These are phyloP conservation scores for Coccomyxa sp. DNA, from an alignment of 139 green algal genomes.

Conservation along the genomic window DNA sequence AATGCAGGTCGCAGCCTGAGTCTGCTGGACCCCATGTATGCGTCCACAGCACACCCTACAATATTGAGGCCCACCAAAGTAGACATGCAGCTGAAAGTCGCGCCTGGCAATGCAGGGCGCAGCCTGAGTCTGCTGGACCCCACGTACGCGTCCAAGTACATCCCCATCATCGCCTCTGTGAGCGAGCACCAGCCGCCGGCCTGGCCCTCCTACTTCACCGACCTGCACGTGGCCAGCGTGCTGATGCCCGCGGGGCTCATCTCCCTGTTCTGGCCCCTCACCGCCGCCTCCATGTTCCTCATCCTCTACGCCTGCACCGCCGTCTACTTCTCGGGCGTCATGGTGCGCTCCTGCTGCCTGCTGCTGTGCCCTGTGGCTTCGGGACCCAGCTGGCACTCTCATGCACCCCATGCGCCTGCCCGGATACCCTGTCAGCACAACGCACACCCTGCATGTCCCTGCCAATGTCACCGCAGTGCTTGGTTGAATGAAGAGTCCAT, in stretches of 20 bases:
- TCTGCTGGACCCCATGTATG: slow-evolving; percentile 90
- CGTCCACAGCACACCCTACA: slow-evolving; percentile 39
- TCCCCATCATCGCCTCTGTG: slow-evolving; percentile 95
- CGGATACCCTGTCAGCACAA: too few species aligned
- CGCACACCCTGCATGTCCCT: neutral
- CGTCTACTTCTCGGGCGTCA: slow-evolving; percentile 94
- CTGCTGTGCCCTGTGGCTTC: too few species aligned
- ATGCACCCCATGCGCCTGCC: too few species aligned
- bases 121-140: slow-evolving; percentile 89
- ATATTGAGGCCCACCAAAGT: neutral
- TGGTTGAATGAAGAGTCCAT: too few species aligned
- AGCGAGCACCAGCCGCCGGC: slow-evolving; percentile 89
- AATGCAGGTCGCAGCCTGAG: neutral
- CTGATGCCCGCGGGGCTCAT: slow-evolving; percentile 73
- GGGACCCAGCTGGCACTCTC: too few species aligned
- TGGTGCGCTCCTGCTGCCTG: slow-evolving; percentile 62
- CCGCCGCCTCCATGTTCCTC: slow-evolving; percentile 83
- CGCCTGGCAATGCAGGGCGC: slow-evolving; percentile 50
- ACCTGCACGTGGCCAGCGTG: slow-evolving; percentile 55
- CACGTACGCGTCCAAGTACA: slow-evolving; percentile 94
- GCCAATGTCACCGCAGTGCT: neutral
- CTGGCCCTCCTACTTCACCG: slow-evolving; percentile 90
- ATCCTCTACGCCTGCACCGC: slow-evolving; percentile 90
- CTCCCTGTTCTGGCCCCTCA: slow-evolving; percentile 75
- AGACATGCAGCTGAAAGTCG: neutral